Base-by-base conservation (phyloP, 306 rosid species). In the Glycine tomentella region DNA sequence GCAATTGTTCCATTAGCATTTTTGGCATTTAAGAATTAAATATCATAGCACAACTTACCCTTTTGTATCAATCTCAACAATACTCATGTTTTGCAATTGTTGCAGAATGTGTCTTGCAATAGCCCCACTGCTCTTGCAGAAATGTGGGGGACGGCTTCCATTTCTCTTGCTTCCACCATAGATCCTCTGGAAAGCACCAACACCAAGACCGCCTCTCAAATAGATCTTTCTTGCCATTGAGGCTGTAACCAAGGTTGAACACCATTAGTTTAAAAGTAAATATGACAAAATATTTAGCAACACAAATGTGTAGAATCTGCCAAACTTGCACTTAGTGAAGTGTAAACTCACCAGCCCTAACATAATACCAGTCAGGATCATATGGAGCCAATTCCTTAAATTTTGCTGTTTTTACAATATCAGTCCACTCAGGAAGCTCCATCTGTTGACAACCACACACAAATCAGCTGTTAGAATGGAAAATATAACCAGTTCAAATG, bases 141-240 rank as follows among this genome's bases (percentile, higher is more conserved):
- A 91, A 78, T 92, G 97, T 0, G 92, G 95, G 6, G 97, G 95
- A 2, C 93, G 84, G 53, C 97, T 92, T 31, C 95, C 97, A 20
- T 92, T 90, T 78, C 97, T 89, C 89, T 88, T 59, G 88, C 93
- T 89, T 2, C 97, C 97, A 79, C 97, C 97, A 42, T 92, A 92
- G 38, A 92, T 92, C 80, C 93, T 84, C 52, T 63, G 76, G 61
- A 92, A 92, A 14, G 95, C 90, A 3, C 97, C 97, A 38, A 90
- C 97, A 59, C 97, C 97, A 20, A 90, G 93, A 20, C 97, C 97
- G 1, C 95, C 95, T 77, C 97, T 85, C 89, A 92, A 76, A 83
- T 90, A 92, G 72, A 90, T 84, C 87, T 92, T 92, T 84, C 97
- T 86, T 46, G 97, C 97, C 89, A 92, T 88, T 33, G 97, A 92